Percentiles rank a stretch among this genome's conserved stretches.
Evolutionary conservation across 148 eudicot genomes (phyloP).

Genomic region (Spergularia bocconei): DNA sequence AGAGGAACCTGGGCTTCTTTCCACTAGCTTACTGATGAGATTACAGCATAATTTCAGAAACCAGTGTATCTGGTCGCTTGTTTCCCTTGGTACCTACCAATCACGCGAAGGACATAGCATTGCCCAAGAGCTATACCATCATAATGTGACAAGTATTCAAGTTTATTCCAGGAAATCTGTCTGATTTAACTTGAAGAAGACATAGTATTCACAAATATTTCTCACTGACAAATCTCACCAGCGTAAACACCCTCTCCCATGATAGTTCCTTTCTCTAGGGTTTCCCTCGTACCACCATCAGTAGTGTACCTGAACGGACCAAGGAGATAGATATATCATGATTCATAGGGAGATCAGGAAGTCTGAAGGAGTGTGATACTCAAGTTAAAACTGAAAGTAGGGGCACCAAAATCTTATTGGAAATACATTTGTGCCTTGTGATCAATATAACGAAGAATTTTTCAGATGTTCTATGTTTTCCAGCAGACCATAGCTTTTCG

Average conservation of each 20-base stretch:
- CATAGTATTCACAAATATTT: not conserved
- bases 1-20: not conserved
- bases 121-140: not conserved
- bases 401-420: too few species aligned
- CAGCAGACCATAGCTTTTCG: too few species aligned
- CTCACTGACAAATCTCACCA: constrained; percentile 39
- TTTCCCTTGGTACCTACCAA: not conserved
- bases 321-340: constrained; percentile 11
- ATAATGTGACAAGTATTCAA: too few species aligned
- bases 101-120: not conserved
- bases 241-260: constrained; percentile 66
- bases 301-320: constrained; percentile 76
- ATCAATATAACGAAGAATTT: too few species aligned
- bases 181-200: not conserved
- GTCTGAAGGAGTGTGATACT: too few species aligned
- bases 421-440: too few species aligned
- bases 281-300: constrained; percentile 76
- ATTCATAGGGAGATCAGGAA: not conserved
- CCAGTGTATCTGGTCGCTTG: not conserved
- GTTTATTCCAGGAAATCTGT: not conserved
- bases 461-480: too few species aligned
- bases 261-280: constrained; percentile 89
- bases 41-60: not conserved
- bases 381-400: too few species aligned
- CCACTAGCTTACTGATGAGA: not conserved